Conservation (phyloP, 441 rosid genomes). For the Adansonia madagascariensis region DNA sequence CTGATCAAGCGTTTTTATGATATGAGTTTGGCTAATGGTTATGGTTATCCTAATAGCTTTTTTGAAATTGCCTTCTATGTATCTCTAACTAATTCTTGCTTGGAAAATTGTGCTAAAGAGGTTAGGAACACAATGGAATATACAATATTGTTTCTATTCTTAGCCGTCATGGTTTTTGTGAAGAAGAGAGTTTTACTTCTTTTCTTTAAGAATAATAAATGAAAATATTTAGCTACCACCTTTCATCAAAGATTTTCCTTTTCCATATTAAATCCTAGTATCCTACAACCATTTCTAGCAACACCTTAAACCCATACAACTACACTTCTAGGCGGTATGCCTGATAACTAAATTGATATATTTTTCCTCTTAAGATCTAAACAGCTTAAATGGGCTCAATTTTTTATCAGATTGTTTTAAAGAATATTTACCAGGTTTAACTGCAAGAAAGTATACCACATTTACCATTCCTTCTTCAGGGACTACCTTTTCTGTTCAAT, state of each 20-base stretch:
- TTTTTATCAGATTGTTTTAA: neutral
- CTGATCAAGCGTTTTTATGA: neutral
- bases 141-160: neutral
- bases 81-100: neutral
- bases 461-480: neutral
- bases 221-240: neutral
- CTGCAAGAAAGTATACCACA: neutral
- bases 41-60: neutral
- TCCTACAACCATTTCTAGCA: neutral
- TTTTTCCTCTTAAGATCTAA: neutral
- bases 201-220: slow-evolving; percentile 3
- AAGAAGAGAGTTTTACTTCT: neutral
- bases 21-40: neutral
- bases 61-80: neutral
- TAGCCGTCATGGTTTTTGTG: neutral
- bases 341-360: neutral
- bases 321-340: no score
- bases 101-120: neutral
- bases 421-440: slow-evolving; percentile 3
- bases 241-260: slow-evolving; percentile 11
- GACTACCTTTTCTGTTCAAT: neutral
- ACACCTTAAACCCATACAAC: neutral
- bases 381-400: neutral
- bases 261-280: neutral
- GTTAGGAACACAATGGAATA: neutral